phyloP scores from a whole-genome alignment of 495 filamentous ascomycete species.

The Penicillium fimorum region DNA sequence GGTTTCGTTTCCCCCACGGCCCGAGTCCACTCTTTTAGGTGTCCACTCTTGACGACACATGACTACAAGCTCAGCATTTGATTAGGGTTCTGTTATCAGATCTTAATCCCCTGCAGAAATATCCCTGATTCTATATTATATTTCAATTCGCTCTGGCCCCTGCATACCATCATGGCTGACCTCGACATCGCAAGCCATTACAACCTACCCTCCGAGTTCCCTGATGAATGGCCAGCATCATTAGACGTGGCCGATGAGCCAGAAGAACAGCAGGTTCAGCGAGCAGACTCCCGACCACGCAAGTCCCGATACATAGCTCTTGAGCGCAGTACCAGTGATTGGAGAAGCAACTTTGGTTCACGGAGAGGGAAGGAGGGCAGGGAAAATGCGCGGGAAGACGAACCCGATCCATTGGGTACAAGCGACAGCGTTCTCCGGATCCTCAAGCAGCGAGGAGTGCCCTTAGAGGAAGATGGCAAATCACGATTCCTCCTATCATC shows the following conservation, averaged over 20 bases:
- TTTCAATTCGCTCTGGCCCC: constrained; percentile 15
- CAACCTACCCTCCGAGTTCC: constrained; percentile 75
- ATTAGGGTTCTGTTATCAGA: constrained; percentile 3
- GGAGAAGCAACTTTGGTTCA: constrained; percentile 65
- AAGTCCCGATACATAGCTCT: constrained; percentile 83
- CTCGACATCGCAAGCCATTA: constrained; percentile 83
- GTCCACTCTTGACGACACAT: constrained; percentile 20
- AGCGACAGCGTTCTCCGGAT: constrained; percentile 80
- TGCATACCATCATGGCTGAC: constrained; percentile 53
- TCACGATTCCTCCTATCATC: constrained; percentile 94
- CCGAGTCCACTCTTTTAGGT: constrained; percentile 27
- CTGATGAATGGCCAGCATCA: constrained; percentile 81
- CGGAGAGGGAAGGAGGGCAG: constrained; percentile 64
- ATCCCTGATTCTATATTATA: background rate
- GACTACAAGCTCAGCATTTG: constrained; percentile 10
- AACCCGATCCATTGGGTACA: constrained; percentile 83
- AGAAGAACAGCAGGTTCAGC: constrained; percentile 58
- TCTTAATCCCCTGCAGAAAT: constrained; percentile 12
- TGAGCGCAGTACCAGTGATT: constrained; percentile 66
- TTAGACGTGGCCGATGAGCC: constrained; percentile 70
- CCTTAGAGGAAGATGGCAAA: constrained; percentile 82
- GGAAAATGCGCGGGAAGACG: constrained; percentile 82
- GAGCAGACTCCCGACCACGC: constrained; percentile 54
- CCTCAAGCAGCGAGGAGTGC: constrained; percentile 70
- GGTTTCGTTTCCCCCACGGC: constrained; percentile 25